Evolutionary conservation across 1,284 basidiomycete genomes (phyloP), one percentile per base, ranked within the genome.

Genomic region (Trichosporon sp.): DNA sequence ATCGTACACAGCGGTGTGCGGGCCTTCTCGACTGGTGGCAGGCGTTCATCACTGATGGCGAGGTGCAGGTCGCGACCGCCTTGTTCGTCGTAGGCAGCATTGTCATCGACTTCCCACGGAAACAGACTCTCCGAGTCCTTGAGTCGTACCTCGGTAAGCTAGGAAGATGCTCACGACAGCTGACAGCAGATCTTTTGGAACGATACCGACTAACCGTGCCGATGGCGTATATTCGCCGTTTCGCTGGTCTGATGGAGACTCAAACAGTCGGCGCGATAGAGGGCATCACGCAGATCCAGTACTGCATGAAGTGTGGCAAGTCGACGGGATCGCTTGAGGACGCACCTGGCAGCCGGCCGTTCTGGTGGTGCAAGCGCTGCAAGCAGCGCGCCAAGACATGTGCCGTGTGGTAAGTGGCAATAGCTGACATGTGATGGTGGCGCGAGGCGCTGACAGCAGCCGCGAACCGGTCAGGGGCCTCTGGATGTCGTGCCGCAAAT

Each of bases 361-460:
- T 82, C 64, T 83, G 81, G 81, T 82, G 76, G 76, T 83, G 81
- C 71, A 77, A 73, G 51, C 63, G 68, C 63, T 83, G 81, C 69
- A 74, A 71, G 40, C 66, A 75, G 7, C 74, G 70, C 3, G 80
- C 81, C 4, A 79, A 77, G 73, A 65, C 56, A 6, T 83, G 81
- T 68, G 73, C 75, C 0, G 70, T 82, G 0, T 83, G 81, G 80
- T 80, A 65, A 69, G 80, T 76, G 7, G 14, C 8, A 7, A 26
- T 5, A 12, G 12, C 16, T 16, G 4, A 11, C 10, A 21, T 54
- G 19, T 10, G 51, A 54, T 19, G 19, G 38, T 31, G 19, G 1
- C 21, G 11, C n/a, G 12, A 59, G 51, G 51, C 21, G 51, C 67
- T 70, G 64, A 74, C 68, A 21, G 19, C 68, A 81, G 80, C 72